These are phyloP conservation scores for Chaetomium olivaceum DNA, from an alignment of 2,329 filamentous ascomycete genomes.

Conservation along the genomic window DNA sequence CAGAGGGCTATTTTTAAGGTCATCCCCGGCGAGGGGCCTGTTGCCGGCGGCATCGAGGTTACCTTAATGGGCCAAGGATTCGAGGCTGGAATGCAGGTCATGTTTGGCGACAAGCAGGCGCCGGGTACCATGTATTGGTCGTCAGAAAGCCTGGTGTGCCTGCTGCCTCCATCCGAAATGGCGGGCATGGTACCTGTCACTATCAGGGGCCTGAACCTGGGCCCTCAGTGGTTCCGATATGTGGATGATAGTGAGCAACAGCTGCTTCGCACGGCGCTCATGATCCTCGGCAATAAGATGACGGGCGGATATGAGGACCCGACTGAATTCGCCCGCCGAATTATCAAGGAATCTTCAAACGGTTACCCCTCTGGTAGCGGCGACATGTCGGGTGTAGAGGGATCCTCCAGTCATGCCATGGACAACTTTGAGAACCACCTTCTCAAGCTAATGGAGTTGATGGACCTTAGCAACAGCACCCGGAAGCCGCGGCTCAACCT, in stretches of 20 bases:
- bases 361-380: constrained; percentile 45
- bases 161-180: constrained; percentile 69
- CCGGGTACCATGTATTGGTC: constrained; percentile 80
- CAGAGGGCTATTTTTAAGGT: constrained; percentile 75
- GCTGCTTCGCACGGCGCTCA: constrained; percentile 67
- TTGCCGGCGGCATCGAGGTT: constrained; percentile 81
- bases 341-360: constrained; percentile 47
- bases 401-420: constrained; percentile 39
- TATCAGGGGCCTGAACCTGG: constrained; percentile 54
- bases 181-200: constrained; percentile 71
- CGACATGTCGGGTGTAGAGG: constrained; percentile 27
- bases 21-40: constrained; percentile 79
- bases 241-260: constrained; percentile 69
- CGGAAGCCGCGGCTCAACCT: constrained; percentile 68
- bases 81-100: constrained; percentile 73
- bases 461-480: constrained; percentile 74
- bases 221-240: constrained; percentile 65
- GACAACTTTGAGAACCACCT: constrained; percentile 65
- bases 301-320: constrained; percentile 63
- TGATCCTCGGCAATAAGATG: constrained; percentile 64
- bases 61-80: constrained; percentile 81
- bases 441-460: constrained; percentile 72
- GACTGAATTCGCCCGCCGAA: constrained; percentile 61
- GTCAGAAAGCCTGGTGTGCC: constrained; percentile 74
- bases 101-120: constrained; percentile 69